Percentiles rank a stretch among this genome's conserved stretches.
phyloP scores from a whole-genome alignment of 1,284 basidiomycete genomes.

The Boletus sp. region DNA sequence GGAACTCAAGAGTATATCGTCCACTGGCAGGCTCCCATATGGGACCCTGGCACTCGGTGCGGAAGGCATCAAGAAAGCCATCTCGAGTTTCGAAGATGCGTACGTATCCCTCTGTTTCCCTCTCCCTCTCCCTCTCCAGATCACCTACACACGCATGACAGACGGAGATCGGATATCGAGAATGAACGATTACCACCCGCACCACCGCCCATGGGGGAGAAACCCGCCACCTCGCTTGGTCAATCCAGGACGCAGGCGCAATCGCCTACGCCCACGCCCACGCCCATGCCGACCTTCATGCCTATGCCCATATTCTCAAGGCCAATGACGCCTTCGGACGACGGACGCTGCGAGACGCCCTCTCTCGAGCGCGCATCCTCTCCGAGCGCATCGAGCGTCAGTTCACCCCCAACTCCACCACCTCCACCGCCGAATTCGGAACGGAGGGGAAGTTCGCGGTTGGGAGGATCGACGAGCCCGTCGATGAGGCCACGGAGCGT shows the following conservation, averaged over 20 bases:
- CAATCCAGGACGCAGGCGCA: constrained; percentile 11
- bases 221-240: background rate
- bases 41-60: constrained; percentile 87
- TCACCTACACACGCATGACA: constrained; percentile 31
- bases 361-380: constrained; percentile 29
- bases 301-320: constrained; percentile 64
- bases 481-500: constrained; percentile 87
- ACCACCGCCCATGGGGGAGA: constrained; percentile 21
- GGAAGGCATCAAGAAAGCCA: constrained; percentile 95
- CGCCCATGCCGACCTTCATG: background rate
- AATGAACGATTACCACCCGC: constrained; percentile 96
- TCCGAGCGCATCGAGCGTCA: constrained; percentile 23
- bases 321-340: constrained; percentile 60
- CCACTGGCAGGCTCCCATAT: constrained; percentile 76
- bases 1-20: constrained; percentile 90
- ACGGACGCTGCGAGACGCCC: constrained; percentile 37
- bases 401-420: constrained; percentile 39
- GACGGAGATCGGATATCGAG: constrained; percentile 97
- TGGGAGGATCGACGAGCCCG: constrained; percentile 94
- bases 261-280: constrained; percentile 21
- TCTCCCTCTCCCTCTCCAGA: background rate
- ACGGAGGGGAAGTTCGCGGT: constrained; percentile 90
- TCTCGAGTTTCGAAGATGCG: constrained; percentile 94
- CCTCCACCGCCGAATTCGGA: constrained; percentile 54
- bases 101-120: constrained; percentile 44